Percentiles rank a stretch among this genome's conserved stretches.
These are phyloP conservation scores for Hypoxylon sp. DNA, from an alignment of 2,329 filamentous ascomycete species.

Conservation along the genomic window DNA sequence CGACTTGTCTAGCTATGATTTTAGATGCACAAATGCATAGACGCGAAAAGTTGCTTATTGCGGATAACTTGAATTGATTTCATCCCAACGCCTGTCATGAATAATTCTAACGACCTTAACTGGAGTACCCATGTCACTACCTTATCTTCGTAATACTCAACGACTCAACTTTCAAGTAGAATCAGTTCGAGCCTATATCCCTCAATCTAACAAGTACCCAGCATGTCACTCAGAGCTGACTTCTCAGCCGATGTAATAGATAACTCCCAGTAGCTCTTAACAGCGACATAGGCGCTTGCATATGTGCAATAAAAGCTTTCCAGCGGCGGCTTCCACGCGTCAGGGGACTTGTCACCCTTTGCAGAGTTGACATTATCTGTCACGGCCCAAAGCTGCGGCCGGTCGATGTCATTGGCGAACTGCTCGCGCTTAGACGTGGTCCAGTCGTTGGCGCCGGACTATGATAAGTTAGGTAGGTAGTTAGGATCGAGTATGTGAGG, in stretches of 20 bases:
- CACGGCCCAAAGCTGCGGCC: conserved; percentile 84
- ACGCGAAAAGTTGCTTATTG: conserved; percentile 21
- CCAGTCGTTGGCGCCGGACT: conserved; percentile 81
- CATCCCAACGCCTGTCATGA: neutral
- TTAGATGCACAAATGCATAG: conserved; percentile 23
- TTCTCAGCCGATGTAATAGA: conserved; percentile 82
- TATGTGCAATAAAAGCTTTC: conserved; percentile 83
- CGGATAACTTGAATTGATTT: conserved; percentile 21
- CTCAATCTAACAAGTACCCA: conserved; percentile 70
- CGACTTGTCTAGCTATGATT: conserved; percentile 9
- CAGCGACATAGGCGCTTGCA: conserved; percentile 80
- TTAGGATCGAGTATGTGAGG: conserved; percentile 6
- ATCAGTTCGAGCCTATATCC: neutral
- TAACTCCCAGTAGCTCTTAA: conserved; percentile 80
- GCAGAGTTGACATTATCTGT: conserved; percentile 81
- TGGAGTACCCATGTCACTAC: neutral
- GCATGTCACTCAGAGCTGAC: conserved; percentile 74
- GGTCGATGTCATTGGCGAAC: conserved; percentile 83
- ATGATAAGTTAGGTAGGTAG: conserved; percentile 13
- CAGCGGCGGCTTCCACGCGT: conserved; percentile 81
- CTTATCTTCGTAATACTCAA: neutral
- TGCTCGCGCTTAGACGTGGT: conserved; percentile 75
- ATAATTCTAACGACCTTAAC: neutral
- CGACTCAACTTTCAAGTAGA: neutral
- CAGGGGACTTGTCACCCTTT: conserved; percentile 82